These are phyloP conservation scores for Pythium vanterpoolii DNA, from an alignment of 352 stramenopile species.

Conservation along the genomic window DNA sequence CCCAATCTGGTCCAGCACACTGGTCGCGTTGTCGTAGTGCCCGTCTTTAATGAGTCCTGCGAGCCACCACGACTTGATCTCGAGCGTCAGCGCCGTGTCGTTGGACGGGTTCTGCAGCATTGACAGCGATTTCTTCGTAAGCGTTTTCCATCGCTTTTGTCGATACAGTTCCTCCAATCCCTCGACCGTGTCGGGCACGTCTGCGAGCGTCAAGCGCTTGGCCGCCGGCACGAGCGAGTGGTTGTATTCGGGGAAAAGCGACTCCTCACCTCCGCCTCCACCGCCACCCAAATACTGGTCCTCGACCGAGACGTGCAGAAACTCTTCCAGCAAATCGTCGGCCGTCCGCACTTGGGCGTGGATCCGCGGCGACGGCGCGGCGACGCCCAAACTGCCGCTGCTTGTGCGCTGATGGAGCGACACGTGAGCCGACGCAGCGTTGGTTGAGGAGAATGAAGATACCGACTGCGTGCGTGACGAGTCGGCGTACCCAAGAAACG, in stretches of 20 bases:
- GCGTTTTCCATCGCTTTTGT: conserved; percentile 67
- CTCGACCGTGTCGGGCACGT: conserved; percentile 56
- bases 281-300: conserved; percentile 20
- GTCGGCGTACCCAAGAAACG: conserved; percentile 65
- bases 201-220: conserved; percentile 45
- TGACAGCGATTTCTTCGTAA: conserved; percentile 69
- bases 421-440: conserved; percentile 8
- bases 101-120: conserved; percentile 67
- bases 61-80: conserved; percentile 84
- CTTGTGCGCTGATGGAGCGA: conserved; percentile 15
- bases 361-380: conserved; percentile 26
- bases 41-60: conserved; percentile 75
- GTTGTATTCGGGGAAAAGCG: conserved; percentile 13
- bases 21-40: conserved; percentile 72
- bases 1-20: conserved; percentile 73
- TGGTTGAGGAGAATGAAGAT: not conserved
- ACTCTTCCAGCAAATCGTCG: conserved; percentile 63
- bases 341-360: conserved; percentile 28
- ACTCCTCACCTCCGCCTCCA: not conserved
- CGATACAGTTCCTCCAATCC: conserved; percentile 55
- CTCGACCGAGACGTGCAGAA: conserved; percentile 50
- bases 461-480: conserved; percentile 40
- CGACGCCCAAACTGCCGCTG: conserved; percentile 16
- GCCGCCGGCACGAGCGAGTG: conserved; percentile 20
- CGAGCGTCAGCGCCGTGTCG: conserved; percentile 39